Percentiles rank a stretch among this genome's conserved stretches.
Conservation (phyloP, 768 basidiomycete genomes). For the Thelephora aurantiotincta region DNA sequence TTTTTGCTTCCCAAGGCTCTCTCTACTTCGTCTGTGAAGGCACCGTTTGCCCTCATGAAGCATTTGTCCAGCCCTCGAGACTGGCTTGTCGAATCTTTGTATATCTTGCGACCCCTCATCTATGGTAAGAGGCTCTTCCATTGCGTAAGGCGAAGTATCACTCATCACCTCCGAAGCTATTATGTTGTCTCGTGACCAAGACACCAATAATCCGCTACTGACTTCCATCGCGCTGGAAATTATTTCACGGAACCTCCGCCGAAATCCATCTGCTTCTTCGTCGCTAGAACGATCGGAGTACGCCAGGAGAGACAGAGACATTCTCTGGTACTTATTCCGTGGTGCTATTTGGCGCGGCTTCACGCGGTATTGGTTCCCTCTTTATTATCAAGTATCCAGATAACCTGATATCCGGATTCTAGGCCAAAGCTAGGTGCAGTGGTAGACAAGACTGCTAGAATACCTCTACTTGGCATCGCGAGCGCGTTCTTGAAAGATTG, state of each 20-base stretch:
- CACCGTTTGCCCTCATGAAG: conserved; percentile 51
- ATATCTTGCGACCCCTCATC: conserved; percentile 57
- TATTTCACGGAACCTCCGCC: conserved; percentile 60
- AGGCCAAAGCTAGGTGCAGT: conserved; percentile 67
- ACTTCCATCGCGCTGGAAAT: conserved; percentile 56
- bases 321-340: conserved; percentile 75
- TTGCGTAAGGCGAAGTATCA: neutral
- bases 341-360: conserved; percentile 77
- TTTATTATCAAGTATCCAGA: neutral
- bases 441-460: conserved; percentile 35
- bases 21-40: conserved; percentile 56
- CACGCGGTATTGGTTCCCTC: conserved; percentile 35
- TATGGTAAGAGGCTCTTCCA: conserved; percentile 41
- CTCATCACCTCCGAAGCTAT: conserved; percentile 14
- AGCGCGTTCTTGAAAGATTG: conserved; percentile 67
- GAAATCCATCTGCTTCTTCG: conserved; percentile 46
- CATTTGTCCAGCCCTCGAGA: conserved; percentile 49
- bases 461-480: conserved; percentile 54
- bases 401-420: conserved; percentile 1
- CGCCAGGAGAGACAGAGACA: conserved; percentile 66
- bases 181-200: conserved; percentile 25
- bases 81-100: conserved; percentile 62
- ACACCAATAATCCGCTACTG: conserved; percentile 49
- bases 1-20: conserved; percentile 75
- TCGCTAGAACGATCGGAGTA: conserved; percentile 65